Evolutionary conservation across 1,284 basidiomycete genomes (phyloP), one percentile per base, ranked within the genome.

Genomic region (Puccinia coronata): DNA sequence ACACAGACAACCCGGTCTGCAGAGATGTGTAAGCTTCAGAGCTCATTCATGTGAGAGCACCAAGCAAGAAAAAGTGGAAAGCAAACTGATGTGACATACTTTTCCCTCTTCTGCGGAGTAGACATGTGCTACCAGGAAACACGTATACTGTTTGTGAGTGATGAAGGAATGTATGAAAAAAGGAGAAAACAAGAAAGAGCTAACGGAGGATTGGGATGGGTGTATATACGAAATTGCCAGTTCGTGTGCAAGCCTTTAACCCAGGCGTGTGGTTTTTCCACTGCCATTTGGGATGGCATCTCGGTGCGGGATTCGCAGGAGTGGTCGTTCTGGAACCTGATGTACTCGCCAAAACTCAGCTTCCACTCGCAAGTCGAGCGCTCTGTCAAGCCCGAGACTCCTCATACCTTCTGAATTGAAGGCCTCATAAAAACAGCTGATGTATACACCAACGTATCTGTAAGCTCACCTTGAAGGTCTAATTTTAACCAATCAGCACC

Each of bases 1-100:
- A 86, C 70, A 82, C 84, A 9, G 81, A 53, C 14, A 87, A 87
- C 77, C 87, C 87, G 9, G 80, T 87, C 20, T 84, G 87, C 25
- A 83, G 87, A 47, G 87, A 88, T 78, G 78, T 80, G 69, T 71
- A 59, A 71, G 75, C 39, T n/a, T 65, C 0, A 16, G 18, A 34
- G n/a, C n/a, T n/a, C n/a, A 59, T 34, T 34, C n/a, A 18, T 8
- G 25, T 5, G 34, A 39, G 18, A 36, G 8, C 11, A 57, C 5
- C 3, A 28, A 14, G 36, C 34, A 14, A n/a, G 18, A 43, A 47
- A 49, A 31, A 5, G 12, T 28, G 12, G 20, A 25, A 43, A 65
- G n/a, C 43, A 65, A 34, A 43, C 47, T 55, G 43, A 57, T 43
- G 34, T n/a, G n/a, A 0, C 28, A 41, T 28, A 8, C 49, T 18